Percentiles rank a stretch among this genome's conserved stretches.
These are phyloP conservation scores for Talaromyces stipitatus DNA, from an alignment of 495 filamentous ascomycete genomes.

Conservation along the genomic window DNA sequence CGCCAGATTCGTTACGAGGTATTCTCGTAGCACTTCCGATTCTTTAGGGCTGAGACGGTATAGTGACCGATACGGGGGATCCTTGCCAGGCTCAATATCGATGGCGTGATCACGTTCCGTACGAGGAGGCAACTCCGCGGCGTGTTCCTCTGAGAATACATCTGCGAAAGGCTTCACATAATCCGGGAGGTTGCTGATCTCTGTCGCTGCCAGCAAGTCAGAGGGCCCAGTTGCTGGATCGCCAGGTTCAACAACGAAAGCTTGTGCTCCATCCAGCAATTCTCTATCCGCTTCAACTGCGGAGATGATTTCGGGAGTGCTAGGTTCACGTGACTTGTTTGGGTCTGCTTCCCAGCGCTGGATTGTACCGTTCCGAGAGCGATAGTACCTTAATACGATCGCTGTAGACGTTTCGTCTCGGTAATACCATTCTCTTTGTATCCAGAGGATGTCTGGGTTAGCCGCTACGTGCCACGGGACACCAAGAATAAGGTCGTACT, in stretches of 20 bases:
- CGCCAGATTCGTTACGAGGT: not conserved
- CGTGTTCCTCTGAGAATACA: not conserved
- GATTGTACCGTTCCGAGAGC: no score
- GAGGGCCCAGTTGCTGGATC: no score
- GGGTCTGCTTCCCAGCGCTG: no score
- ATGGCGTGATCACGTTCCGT: constrained; percentile 5
- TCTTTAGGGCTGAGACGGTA: not conserved
- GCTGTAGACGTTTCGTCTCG: no score
- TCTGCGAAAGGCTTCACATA: not conserved
- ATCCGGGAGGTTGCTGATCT: not conserved
- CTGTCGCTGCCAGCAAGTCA: not conserved
- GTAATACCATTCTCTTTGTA: no score
- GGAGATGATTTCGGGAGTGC: no score
- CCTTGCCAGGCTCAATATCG: constrained; percentile 4
- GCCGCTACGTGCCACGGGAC: not conserved
- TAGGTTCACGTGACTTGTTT: no score
- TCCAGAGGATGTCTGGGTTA: no score
- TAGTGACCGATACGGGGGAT: constrained; percentile 4
- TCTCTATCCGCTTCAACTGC: not conserved
- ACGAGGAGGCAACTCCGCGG: not conserved
- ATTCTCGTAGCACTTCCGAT: not conserved
- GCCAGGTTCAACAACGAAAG: no score
- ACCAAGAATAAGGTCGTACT: not conserved
- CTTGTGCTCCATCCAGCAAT: not conserved
- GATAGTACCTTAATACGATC: no score